Evolutionary conservation across 306 rosid genomes (phyloP).

Genomic region (Styphnolobium japonicum): DNA sequence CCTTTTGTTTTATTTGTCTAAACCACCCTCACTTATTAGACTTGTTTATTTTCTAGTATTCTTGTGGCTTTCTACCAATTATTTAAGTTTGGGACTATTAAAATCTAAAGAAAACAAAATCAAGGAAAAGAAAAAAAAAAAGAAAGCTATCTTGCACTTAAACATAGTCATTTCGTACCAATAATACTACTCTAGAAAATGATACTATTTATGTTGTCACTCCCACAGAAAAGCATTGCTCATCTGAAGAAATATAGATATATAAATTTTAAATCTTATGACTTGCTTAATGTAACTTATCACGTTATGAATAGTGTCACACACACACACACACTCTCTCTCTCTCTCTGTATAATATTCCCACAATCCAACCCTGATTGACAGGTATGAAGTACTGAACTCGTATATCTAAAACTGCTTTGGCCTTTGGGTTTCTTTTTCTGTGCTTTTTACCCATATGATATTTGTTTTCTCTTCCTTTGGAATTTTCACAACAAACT

Average conservation of each 20-base stretch:
- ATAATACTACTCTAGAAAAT: neutral
- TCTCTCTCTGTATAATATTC: neutral
- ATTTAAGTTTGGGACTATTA: neutral
- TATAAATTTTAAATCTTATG: neutral
- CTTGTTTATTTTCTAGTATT: neutral
- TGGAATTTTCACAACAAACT: conserved; percentile 32
- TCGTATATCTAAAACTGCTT: neutral
- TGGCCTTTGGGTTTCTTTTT: neutral
- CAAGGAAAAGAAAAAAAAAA: neutral
- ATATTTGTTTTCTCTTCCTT: conserved; percentile 10
- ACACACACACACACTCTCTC: too few species aligned
- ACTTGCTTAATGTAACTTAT: neutral
- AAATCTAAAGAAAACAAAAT: neutral
- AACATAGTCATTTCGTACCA: neutral
- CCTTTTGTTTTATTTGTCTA: conserved; percentile 27
- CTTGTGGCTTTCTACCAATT: neutral
- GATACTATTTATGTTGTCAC: neutral
- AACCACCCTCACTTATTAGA: neutral
- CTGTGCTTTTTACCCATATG: neutral
- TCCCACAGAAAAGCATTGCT: neutral
- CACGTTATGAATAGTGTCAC: neutral
- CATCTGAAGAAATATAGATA: neutral
- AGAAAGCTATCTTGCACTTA: neutral
- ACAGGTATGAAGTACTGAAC: neutral
- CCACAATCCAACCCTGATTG: neutral